Conservation (phyloP, 2,329 filamentous ascomycete species). For the Calonectria montana region DNA sequence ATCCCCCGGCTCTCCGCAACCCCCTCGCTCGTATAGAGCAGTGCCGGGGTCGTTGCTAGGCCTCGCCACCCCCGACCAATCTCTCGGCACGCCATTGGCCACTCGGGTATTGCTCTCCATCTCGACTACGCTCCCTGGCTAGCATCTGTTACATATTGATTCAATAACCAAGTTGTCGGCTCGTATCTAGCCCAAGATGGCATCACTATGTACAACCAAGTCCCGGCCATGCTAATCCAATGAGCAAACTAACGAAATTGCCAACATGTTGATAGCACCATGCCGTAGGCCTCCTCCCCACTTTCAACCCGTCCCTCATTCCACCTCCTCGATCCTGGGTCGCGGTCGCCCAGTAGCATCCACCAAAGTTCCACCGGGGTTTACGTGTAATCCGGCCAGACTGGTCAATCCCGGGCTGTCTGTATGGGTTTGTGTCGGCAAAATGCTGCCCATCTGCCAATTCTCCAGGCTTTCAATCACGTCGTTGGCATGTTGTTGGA, state of each 20-base stretch:
- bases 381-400: conserved; percentile 54
- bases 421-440: conserved; percentile 49
- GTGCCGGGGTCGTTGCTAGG: background rate
- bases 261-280: conserved; percentile 33
- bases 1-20: background rate
- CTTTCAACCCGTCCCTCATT: conserved; percentile 53
- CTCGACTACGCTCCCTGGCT: conserved; percentile 18
- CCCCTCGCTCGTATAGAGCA: background rate
- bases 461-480: conserved; percentile 75
- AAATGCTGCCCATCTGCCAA: conserved; percentile 66
- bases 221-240: conserved; percentile 31
- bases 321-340: conserved; percentile 70
- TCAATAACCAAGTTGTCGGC: conserved; percentile 15
- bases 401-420: conserved; percentile 42
- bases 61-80: conserved; percentile 1
- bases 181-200: conserved; percentile 19
- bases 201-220: conserved; percentile 17
- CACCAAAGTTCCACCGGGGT: conserved; percentile 40
- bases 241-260: conserved; percentile 40
- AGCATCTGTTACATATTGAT: conserved; percentile 19
- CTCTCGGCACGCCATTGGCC: background rate
- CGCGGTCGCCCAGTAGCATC: conserved; percentile 43
- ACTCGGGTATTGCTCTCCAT: conserved; percentile 13
- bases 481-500: conserved; percentile 73
- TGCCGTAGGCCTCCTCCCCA: conserved; percentile 26